Evolutionary conservation across 192 early-diverging fungal genomes (phyloP).

Genomic region (Lunasporangiospora selenospora): DNA sequence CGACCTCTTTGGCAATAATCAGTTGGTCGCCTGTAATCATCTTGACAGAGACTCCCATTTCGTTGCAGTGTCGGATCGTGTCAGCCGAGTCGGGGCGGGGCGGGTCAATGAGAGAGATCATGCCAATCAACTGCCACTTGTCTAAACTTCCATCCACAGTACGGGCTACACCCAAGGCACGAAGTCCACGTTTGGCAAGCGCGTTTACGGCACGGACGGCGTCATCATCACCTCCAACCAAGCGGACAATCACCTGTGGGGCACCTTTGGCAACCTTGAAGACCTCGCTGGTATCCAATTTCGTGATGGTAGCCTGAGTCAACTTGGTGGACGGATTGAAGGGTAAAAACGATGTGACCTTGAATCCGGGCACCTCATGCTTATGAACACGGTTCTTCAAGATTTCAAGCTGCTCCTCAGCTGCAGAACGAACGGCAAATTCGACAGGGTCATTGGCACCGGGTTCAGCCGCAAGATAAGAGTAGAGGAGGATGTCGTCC

Average conservation of each 20-base stretch:
- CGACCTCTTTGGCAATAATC: slow-evolving; percentile 89
- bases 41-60: slow-evolving; percentile 85
- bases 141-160: slow-evolving; percentile 74
- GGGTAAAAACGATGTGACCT: slow-evolving; percentile 85
- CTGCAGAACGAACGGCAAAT: slow-evolving; percentile 79
- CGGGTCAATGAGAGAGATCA: slow-evolving; percentile 86
- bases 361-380: slow-evolving; percentile 88
- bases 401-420: slow-evolving; percentile 67
- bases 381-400: slow-evolving; percentile 66
- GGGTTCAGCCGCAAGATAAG: slow-evolving; percentile 82
- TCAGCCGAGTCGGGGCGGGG: slow-evolving; percentile 83
- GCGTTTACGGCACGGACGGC: slow-evolving; percentile 76
- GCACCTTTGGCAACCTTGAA: slow-evolving; percentile 90
- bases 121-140: slow-evolving; percentile 78
- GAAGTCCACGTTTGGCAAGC: slow-evolving; percentile 80
- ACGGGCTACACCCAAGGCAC: slow-evolving; percentile 85
- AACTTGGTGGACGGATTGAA: slow-evolving; percentile 91
- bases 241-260: slow-evolving; percentile 81
- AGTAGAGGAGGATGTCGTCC: slow-evolving; percentile 79
- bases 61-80: slow-evolving; percentile 80
- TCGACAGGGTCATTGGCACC: slow-evolving; percentile 90
- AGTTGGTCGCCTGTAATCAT: slow-evolving; percentile 94
- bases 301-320: slow-evolving; percentile 82
- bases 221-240: slow-evolving; percentile 74
- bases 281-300: slow-evolving; percentile 66